Evolutionary conservation across 2,329 filamentous ascomycete species (phyloP).

Genomic region (Dactylonectria estremocensis): DNA sequence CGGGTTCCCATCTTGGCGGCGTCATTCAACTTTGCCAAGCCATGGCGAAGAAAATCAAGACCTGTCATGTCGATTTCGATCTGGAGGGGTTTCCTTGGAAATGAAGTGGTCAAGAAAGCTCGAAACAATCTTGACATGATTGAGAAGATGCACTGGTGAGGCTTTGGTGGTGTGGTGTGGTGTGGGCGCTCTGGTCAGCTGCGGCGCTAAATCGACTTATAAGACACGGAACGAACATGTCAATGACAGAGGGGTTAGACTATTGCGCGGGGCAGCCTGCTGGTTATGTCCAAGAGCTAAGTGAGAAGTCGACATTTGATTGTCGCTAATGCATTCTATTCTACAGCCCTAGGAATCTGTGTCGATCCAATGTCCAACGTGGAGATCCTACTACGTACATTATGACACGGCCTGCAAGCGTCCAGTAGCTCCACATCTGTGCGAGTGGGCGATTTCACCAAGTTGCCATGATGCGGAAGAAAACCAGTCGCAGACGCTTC

Average conservation of each 20-base stretch:
- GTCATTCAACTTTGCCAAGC: slow-evolving; percentile 27
- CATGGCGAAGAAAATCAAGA: slow-evolving; percentile 11
- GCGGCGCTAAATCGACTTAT: background rate
- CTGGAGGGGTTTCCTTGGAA: background rate
- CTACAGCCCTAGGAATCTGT: background rate
- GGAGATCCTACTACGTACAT: background rate
- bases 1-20: slow-evolving; percentile 46
- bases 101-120: background rate
- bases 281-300: background rate
- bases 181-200: background rate
- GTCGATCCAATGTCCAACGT: background rate
- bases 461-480: too few relatives aligned
- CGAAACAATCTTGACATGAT: background rate
- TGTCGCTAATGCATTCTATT: background rate
- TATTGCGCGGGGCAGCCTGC: background rate
- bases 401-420: background rate
- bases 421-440: background rate
- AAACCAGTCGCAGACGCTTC: too few relatives aligned
- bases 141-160: background rate
- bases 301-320: background rate
- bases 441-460: background rate
- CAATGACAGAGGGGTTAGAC: background rate
- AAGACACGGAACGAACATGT: background rate
- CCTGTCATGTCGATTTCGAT: background rate
- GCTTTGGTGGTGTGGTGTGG: background rate